Percentiles rank a stretch among this genome's conserved stretches.
Conservation (phyloP, 805 yeast species). For the Lachancea sp. region DNA sequence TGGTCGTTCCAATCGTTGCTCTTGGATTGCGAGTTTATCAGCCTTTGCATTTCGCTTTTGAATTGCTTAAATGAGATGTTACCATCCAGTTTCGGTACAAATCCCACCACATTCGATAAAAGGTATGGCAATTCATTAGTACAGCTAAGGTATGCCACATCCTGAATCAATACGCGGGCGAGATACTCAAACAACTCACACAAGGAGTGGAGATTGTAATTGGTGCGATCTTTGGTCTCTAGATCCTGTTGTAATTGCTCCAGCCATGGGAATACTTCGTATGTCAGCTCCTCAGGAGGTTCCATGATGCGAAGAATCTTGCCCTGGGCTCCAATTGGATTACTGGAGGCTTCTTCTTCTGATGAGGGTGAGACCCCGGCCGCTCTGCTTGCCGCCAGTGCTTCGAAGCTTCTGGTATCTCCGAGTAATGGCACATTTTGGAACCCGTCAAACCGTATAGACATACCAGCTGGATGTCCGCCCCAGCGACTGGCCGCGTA, state of each 20-base stretch:
- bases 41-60: conserved; percentile 10
- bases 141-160: conserved; percentile 24
- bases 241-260: conserved; percentile 25
- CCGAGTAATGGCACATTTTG: conserved; percentile 21
- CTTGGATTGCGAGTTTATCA: conserved; percentile 6
- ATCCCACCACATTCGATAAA: conserved; percentile 25
- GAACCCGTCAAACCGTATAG: conserved; percentile 17
- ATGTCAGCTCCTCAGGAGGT: conserved; percentile 22
- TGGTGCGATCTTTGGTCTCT: conserved; percentile 25
- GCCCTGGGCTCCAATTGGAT: conserved; percentile 2
- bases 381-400: conserved; percentile 6
- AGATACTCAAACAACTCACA: conserved; percentile 31
- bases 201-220: conserved; percentile 29
- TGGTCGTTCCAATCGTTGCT: conserved; percentile 9
- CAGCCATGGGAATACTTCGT: conserved; percentile 31
- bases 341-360: neutral
- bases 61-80: conserved; percentile 18
- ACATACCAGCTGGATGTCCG: conserved; percentile 2
- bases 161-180: conserved; percentile 28
- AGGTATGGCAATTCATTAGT: conserved; percentile 24
- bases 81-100: conserved; percentile 27
- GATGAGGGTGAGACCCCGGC: conserved; percentile 6
- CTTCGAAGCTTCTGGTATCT: conserved; percentile 6
- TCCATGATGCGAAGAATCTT: conserved; percentile 13
- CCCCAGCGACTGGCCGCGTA: conserved; percentile 20